Evolutionary conservation across 2,329 filamentous ascomycete species (phyloP).

Genomic region (Cladophialophora yegresii): DNA sequence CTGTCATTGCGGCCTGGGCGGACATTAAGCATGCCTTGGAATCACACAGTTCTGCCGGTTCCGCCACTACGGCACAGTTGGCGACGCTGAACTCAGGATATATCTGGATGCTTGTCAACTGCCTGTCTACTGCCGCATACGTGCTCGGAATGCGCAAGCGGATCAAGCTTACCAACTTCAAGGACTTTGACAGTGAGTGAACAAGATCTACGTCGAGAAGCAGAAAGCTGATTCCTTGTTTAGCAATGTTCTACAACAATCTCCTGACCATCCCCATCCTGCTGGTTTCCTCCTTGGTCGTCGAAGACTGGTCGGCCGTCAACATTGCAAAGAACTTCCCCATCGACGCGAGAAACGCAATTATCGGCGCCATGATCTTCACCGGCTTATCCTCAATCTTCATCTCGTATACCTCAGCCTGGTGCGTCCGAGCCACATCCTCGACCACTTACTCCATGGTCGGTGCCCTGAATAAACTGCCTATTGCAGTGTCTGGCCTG

Average conservation of each 20-base stretch:
- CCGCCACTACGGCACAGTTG: constrained; percentile 71
- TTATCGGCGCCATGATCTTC: constrained; percentile 87
- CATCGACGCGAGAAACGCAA: constrained; percentile 70
- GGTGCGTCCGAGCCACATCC: constrained; percentile 96
- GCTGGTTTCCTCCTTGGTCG: constrained; percentile 73
- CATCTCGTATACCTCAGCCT: constrained; percentile 99
- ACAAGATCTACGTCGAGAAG: neutral
- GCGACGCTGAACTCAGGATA: constrained; percentile 93
- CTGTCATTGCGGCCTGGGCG: constrained; percentile 92
- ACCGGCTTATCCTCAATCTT: constrained; percentile 92
- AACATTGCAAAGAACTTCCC: constrained; percentile 92
- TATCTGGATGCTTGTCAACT: constrained; percentile 97
- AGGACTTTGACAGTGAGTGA: constrained; percentile 97
- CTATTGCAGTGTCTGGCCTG: constrained; percentile 86
- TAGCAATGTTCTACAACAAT: constrained; percentile 99
- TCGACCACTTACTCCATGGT: constrained; percentile 99
- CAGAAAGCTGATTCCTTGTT: constrained; percentile 40
- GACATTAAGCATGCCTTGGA: constrained; percentile 85
- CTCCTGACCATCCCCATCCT: constrained; percentile 93
- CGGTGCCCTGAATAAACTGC: constrained; percentile 95
- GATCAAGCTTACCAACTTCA: constrained; percentile 99
- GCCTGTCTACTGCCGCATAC: constrained; percentile 88
- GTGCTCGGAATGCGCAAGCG: constrained; percentile 94
- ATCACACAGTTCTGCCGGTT: constrained; percentile 56
- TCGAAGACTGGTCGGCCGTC: constrained; percentile 86